Conservation (phyloP, 2,329 filamentous ascomycete genomes). For the Fusarium paranaense region DNA sequence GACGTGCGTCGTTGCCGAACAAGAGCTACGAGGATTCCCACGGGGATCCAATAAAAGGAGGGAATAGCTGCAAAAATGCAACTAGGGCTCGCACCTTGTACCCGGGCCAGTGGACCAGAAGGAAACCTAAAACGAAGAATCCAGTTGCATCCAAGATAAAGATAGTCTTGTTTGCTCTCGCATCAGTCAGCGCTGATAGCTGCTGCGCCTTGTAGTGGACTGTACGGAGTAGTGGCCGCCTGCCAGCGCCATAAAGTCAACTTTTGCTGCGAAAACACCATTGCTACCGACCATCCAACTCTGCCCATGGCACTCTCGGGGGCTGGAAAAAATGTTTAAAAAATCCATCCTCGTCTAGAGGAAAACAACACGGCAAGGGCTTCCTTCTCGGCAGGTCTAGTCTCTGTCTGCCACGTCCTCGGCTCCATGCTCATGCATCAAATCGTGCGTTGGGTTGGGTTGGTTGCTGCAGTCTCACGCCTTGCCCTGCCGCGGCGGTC, state of each 20-base stretch:
- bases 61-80: slow-evolving; percentile 21
- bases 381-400: slow-evolving; percentile 19
- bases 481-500: not conserved
- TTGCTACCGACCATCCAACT: slow-evolving; percentile 8
- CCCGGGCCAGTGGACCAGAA: slow-evolving; percentile 7
- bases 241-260: slow-evolving; percentile 34
- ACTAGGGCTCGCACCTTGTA: slow-evolving; percentile 26
- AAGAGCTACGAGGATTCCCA: slow-evolving; percentile 26
- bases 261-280: not conserved
- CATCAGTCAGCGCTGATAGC: not conserved
- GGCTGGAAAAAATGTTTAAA: not conserved
- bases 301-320: not conserved
- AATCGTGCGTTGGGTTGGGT: not conserved
- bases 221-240: not conserved
- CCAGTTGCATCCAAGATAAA: not conserved
- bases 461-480: slow-evolving; percentile 12
- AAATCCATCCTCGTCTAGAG: slow-evolving; percentile 9
- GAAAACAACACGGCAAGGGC: slow-evolving; percentile 14
- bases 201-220: not conserved
- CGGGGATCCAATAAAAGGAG: slow-evolving; percentile 20
- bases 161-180: not conserved
- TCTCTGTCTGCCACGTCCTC: slow-evolving; percentile 32
- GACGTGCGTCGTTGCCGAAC: slow-evolving; percentile 32
- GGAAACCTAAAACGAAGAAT: slow-evolving; percentile 2
- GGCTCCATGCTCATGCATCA: slow-evolving; percentile 28